These are phyloP conservation scores for Capniomyces stellatus DNA, from an alignment of 371 early-diverging fungal genomes.

Conservation along the genomic window DNA sequence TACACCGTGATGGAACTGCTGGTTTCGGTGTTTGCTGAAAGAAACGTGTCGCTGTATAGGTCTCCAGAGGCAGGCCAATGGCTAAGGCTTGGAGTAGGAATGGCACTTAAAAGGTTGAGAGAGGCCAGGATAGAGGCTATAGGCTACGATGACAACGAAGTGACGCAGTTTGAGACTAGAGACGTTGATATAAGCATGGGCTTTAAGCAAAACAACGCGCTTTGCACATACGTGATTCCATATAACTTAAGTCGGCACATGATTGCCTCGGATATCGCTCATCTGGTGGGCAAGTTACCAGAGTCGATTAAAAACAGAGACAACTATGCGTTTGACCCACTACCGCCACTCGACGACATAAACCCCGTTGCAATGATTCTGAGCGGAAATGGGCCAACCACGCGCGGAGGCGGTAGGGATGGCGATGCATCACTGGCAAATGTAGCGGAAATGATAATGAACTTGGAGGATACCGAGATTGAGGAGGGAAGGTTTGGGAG, in stretches of 20 bases:
- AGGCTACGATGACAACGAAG: neutral
- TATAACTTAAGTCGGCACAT: conserved; percentile 52
- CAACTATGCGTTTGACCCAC: conserved; percentile 50
- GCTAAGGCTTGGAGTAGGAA: conserved; percentile 21
- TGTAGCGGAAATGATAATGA: neutral
- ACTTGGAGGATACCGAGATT: neutral
- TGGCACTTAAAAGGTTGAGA: conserved; percentile 19
- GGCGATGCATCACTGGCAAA: too few relatives aligned
- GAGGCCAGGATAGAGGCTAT: conserved; percentile 3
- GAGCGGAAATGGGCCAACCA: neutral
- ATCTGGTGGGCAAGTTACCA: conserved; percentile 33
- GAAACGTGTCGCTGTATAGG: conserved; percentile 18
- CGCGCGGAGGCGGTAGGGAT: neutral
- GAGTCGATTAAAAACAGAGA: conserved; percentile 29
- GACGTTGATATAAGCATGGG: neutral
- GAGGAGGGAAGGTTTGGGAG: neutral
- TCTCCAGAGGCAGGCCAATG: conserved; percentile 17
- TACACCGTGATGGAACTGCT: conserved; percentile 23
- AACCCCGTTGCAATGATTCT: conserved; percentile 28
- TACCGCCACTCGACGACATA: conserved; percentile 43
- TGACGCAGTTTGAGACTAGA: neutral
- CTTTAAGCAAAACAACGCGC: conserved; percentile 2
- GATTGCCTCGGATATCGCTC: conserved; percentile 41
- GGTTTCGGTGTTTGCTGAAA: conserved; percentile 25
- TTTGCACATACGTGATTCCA: conserved; percentile 28